Evolutionary conservation across 2,329 filamentous ascomycete genomes (phyloP).

Genomic region (Fusarium sp.): DNA sequence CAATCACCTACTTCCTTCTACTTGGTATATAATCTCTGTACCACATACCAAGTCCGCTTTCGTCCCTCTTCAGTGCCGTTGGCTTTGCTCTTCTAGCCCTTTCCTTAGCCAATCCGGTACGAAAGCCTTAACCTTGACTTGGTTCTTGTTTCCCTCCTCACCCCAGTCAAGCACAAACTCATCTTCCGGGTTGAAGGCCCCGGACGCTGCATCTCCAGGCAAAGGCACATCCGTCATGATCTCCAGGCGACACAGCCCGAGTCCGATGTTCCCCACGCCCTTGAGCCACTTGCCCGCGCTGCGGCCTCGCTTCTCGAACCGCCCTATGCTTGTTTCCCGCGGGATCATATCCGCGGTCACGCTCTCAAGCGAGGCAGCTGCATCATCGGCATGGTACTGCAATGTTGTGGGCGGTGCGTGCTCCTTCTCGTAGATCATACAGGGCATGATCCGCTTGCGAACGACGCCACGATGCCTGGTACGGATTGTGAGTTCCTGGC

Average conservation of each 20-base stretch:
- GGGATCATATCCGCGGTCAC: conserved; percentile 54
- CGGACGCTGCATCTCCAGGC: conserved; percentile 73
- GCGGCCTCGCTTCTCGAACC: conserved; percentile 68
- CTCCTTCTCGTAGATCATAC: conserved; percentile 72
- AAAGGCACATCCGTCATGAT: conserved; percentile 86
- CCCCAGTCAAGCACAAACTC: conserved; percentile 70
- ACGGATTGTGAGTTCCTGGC: conserved; percentile 95
- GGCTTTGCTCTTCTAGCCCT: conserved; percentile 50
- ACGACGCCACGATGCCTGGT: conserved; percentile 96
- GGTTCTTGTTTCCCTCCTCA: conserved; percentile 53
- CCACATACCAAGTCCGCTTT: conserved; percentile 12
- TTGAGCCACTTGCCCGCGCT: conserved; percentile 83
- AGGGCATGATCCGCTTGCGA: conserved; percentile 86
- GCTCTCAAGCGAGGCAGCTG: conserved; percentile 40
- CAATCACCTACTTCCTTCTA: conserved; percentile 26
- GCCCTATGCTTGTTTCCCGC: conserved; percentile 60
- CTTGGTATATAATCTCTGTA: conserved; percentile 2
- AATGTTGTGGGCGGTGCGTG: conserved; percentile 55
- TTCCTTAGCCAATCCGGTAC: conserved; percentile 79
- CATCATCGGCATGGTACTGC: conserved; percentile 57
- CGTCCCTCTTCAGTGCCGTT: conserved; percentile 31
- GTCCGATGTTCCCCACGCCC: conserved; percentile 84
- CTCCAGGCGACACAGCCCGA: conserved; percentile 88
- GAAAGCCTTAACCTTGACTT: conserved; percentile 77
- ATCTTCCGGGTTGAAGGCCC: conserved; percentile 69